These are phyloP conservation scores for Maudiozyma turicensis DNA, from an alignment of 805 yeast species.

Conservation along the genomic window DNA sequence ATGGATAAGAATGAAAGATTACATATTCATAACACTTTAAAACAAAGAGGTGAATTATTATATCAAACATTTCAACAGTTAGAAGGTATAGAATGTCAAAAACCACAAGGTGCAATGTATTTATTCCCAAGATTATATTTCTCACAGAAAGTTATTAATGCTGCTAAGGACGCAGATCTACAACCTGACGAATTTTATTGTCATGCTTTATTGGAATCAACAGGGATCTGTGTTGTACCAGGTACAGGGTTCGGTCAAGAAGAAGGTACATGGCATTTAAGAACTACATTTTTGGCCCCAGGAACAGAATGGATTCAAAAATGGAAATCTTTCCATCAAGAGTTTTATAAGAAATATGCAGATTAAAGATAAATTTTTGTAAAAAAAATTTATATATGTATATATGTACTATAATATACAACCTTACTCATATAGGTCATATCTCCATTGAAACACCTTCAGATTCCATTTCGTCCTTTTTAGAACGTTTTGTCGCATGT, in stretches of 20 bases:
- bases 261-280: conserved; percentile 77
- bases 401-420: neutral
- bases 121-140: conserved; percentile 72
- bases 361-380: conserved; percentile 7
- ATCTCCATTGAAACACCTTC: conserved; percentile 1
- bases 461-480: neutral
- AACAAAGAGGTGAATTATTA: conserved; percentile 53
- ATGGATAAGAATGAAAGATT: conserved; percentile 54
- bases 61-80: conserved; percentile 61
- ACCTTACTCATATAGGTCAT: neutral
- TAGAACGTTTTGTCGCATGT: neutral
- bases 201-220: conserved; percentile 63
- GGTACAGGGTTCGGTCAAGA: conserved; percentile 95
- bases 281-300: conserved; percentile 95
- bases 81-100: conserved; percentile 77
- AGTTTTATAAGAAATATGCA: conserved; percentile 52
- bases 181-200: conserved; percentile 86
- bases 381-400: neutral
- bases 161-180: conserved; percentile 45
- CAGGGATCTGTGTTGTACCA: conserved; percentile 96
- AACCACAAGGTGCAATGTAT: conserved; percentile 97
- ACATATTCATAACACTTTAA: conserved; percentile 52
- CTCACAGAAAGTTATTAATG: conserved; percentile 50
- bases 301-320: conserved; percentile 79
- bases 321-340: conserved; percentile 71